phyloP scores from a whole-genome alignment of 257 asterid species.

The Linaria vulgaris region DNA sequence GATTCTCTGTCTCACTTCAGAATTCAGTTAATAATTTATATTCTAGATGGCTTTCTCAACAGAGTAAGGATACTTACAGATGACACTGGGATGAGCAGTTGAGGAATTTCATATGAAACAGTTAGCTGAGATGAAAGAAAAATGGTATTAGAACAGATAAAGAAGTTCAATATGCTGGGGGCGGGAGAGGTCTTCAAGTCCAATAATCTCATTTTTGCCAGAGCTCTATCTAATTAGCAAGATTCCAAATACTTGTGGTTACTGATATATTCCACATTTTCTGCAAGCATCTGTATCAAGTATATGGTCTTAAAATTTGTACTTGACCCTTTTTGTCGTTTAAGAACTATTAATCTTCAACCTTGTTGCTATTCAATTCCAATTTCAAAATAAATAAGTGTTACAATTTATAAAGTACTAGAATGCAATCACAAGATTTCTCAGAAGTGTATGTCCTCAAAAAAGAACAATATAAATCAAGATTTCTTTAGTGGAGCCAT shows the following conservation, averaged over 20 bases:
- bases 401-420: conserved; percentile 1
- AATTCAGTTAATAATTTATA: not conserved
- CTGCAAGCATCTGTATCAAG: not conserved
- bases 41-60: not conserved
- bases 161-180: not conserved
- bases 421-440: conserved; percentile 1
- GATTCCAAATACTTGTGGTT: not conserved
- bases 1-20: not conserved
- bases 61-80: conserved; percentile 53
- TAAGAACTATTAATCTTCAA: not conserved
- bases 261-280: not conserved
- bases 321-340: too few relatives aligned
- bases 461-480: conserved; percentile 2
- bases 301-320: too few relatives aligned
- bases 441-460: not conserved
- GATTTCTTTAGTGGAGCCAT: conserved; percentile 31
- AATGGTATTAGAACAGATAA: conserved; percentile 14
- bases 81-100: conserved; percentile 82
- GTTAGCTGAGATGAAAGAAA: conserved; percentile 67
- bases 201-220: not conserved
- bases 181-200: not conserved
- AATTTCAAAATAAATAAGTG: conserved; percentile 17
- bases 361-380: conserved; percentile 1
- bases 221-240: not conserved
- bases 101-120: conserved; percentile 94